Evolutionary conservation across 306 rosid genomes (phyloP), one percentile per base, ranked within the genome.

Genomic region (Coriaria nepalensis): DNA sequence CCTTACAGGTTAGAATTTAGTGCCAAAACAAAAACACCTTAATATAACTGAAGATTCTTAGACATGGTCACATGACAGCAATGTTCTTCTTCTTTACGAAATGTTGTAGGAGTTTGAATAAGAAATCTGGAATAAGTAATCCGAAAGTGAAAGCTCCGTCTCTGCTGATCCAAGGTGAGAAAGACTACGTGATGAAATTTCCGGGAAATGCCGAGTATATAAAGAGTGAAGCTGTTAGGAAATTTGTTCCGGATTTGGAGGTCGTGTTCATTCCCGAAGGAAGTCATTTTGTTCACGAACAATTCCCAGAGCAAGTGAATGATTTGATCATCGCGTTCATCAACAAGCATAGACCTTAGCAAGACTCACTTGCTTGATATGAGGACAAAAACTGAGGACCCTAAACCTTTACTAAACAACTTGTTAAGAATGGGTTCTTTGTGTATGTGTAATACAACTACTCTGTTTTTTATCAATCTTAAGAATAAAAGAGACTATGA

Each of bases 271-370:
- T 70, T 43, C 63, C 71, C 39, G 76, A 73, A 58, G 87, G 88
- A 52, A 45, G 38, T 13, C 88, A 73, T 51, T 80, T 76, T 60
- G 66, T 76, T 38, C 80, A 65, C 2, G 78, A 80, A 54, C 88
- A 76, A 43, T 40, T 73, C 42, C 88, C 88, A 4, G 63, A 73
- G 41, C 50, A 76, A 57, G 67, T 76, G 55, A 80, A 80, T 66
- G 59, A 68, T 45, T 63, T 70, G 13, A 56, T 76, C 37, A 63
- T 68, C 45, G 54, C 59, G 32, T 80, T 80, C 64, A 63, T 76
- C 2, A 49, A 49, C 51, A 70, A 70, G 33, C 78, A 70, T 49
- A 45, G 63, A 1, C 2, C 29, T 20, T 20, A 20, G 29, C 29
- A 20, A 1, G 29, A 20, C 29, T 20, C 29, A 20, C 29, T 20